Conservation (phyloP, 2,329 filamentous ascomycete species). For the Acrocalymma vagum region DNA sequence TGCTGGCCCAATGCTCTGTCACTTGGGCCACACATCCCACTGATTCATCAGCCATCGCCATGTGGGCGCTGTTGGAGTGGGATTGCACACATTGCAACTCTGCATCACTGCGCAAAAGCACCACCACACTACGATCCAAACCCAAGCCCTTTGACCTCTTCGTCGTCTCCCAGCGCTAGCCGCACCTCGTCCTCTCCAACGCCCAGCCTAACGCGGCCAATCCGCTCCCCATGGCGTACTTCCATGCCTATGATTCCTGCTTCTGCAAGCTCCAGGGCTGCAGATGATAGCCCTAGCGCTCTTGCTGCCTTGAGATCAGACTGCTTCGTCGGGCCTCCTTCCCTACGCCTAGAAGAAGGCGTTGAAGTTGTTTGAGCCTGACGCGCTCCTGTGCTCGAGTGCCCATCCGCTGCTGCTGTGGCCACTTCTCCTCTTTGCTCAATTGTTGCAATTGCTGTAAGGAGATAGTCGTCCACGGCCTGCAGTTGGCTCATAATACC, state of each 20-base stretch:
- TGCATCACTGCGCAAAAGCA: slow-evolving; percentile 3
- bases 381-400: slow-evolving; percentile 12
- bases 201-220: slow-evolving; percentile 84
- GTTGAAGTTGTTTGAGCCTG: slow-evolving; percentile 13
- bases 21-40: too few species aligned
- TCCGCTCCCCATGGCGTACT: slow-evolving; percentile 77
- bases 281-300: slow-evolving; percentile 68
- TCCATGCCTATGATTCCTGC: slow-evolving; percentile 90
- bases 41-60: too few species aligned
- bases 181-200: slow-evolving; percentile 92
- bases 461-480: slow-evolving; percentile 69
- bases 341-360: slow-evolving; percentile 27
- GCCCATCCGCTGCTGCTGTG: slow-evolving; percentile 5
- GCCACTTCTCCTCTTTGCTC: slow-evolving; percentile 29
- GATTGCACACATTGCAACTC: too few species aligned
- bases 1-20: too few species aligned
- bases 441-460: slow-evolving; percentile 51
- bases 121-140: slow-evolving; percentile 25
- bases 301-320: slow-evolving; percentile 53
- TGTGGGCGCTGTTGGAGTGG: too few species aligned
- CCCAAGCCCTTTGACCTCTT: slow-evolving; percentile 82
- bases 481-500: slow-evolving; percentile 67
- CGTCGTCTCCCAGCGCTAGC: slow-evolving; percentile 86
- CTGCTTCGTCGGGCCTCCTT: slow-evolving; percentile 26
- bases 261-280: slow-evolving; percentile 83